Evolutionary conservation across 306 rosid species (phyloP).

Genomic region (Prunus persica): Prunus_persica_NCBIv2 NC_034011.1:27219501-27220000

Average conservation of each 20-base stretch:
- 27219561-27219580: slow-evolving; percentile 94
- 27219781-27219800: slow-evolving; percentile 75
- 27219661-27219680: slow-evolving; percentile 49
- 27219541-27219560: slow-evolving; percentile 41
- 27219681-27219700: slow-evolving; percentile 13
- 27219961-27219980: slow-evolving; percentile 34
- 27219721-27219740: slow-evolving; percentile 10
- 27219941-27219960: slow-evolving; percentile 13
- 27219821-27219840: slow-evolving; percentile 93
- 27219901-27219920: slow-evolving; percentile 23
- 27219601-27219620: slow-evolving; percentile 82
- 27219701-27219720: slow-evolving; percentile 6
- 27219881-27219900: slow-evolving; percentile 81
- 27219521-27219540: slow-evolving; percentile 24
- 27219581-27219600: slow-evolving; percentile 88
- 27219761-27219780: slow-evolving; percentile 70
- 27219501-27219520: background rate
- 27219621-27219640: slow-evolving; percentile 71
- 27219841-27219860: slow-evolving; percentile 99
- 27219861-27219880: slow-evolving; percentile 95
- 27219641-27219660: slow-evolving; percentile 70
- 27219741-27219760: slow-evolving; percentile 51
- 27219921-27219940: slow-evolving; percentile 15
- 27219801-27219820: slow-evolving; percentile 81
- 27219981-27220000: slow-evolving; percentile 85